These are phyloP conservation scores for Reticulascus tulasneorum DNA, from an alignment of 2,329 filamentous ascomycete genomes.

Conservation along the genomic window DNA sequence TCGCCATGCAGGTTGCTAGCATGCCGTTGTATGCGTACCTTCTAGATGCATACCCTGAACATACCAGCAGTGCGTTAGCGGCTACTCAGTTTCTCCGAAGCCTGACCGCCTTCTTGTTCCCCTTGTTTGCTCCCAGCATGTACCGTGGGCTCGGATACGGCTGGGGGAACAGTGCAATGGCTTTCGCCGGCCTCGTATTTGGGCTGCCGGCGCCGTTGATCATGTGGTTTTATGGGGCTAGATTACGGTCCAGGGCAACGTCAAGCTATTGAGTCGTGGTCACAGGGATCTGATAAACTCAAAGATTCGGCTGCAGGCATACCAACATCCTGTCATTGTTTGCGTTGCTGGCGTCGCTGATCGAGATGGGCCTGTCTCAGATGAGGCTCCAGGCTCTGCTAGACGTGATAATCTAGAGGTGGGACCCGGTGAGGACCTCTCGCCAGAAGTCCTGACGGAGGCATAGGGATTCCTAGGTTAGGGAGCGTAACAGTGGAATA, in stretches of 20 bases:
- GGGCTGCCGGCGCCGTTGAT: conserved; percentile 31
- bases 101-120: conserved; percentile 44
- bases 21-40: conserved; percentile 34
- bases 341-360: too few species aligned
- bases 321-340: too few species aligned
- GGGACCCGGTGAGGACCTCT: too few species aligned
- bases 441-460: too few species aligned
- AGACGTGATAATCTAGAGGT: too few species aligned
- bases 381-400: too few species aligned
- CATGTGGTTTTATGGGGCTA: conserved; percentile 36
- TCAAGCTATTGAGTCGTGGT: too few species aligned
- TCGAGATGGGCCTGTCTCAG: too few species aligned
- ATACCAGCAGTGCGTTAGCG: conserved; percentile 43
- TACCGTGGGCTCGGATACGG: conserved; percentile 32
- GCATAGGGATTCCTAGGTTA: too few species aligned
- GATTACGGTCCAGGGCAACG: conserved; percentile 19
- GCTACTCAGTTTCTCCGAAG: conserved; percentile 41
- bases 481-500: too few species aligned
- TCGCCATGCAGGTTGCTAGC: conserved; percentile 26
- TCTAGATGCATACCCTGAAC: conserved; percentile 41
- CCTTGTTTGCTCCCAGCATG: conserved; percentile 41
- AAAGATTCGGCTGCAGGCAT: too few species aligned
- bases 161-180: conserved; percentile 34
- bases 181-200: conserved; percentile 30
- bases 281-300: too few species aligned